Evolutionary conservation across 345 rosid species (phyloP), one percentile per base, ranked within the genome.

Genomic region (Atalantia buxifolia): DNA sequence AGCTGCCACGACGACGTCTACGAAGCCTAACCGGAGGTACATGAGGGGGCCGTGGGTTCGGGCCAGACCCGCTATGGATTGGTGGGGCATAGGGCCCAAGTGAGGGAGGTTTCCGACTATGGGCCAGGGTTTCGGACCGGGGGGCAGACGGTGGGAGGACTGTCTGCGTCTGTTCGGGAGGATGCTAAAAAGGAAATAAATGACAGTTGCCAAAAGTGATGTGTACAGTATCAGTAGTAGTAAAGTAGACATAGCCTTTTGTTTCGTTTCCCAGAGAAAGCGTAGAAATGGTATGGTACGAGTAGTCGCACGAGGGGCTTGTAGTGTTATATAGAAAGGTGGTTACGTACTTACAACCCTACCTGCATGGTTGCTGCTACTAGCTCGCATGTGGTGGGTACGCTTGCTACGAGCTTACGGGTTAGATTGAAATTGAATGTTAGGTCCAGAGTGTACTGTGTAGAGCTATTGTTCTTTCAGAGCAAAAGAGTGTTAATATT

Each of bases 51-150:
- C 99, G 78, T 95, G 78, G 9, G 78, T 83, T 5, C 79, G 66
- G 36, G 95, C 96, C 72, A 95, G 71, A 38, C 81, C 75, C 0
- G 97, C 89, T 7, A 92, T 80, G 45, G 88, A 74, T 66, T 84
- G 98, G 89, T 95, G 99, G 9, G 99, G 99, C 66, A 83, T 69
- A 0, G 88, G 31, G 0, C 99, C 98, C 78, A 95, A 78, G 81
- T 95, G 98, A 16, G 94, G 96, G 21, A 95, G 86, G 90, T 93
- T 95, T 8, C 99, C 99, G 4, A 95, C 30, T 3, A 95, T 67
- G 0, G 99, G 99, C 99, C 98, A 91, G 42, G 97, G 97, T 31
- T 40, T 87, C 0, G 98, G 99, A 0, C 99, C 99, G 0, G 99
- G 99, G 9, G 99, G 99, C 24, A 93, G 92, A 22, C 74, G 85